Base-by-base conservation (phyloP, 495 filamentous ascomycete genomes). In the Hypoxylon fragiforme region DNA sequence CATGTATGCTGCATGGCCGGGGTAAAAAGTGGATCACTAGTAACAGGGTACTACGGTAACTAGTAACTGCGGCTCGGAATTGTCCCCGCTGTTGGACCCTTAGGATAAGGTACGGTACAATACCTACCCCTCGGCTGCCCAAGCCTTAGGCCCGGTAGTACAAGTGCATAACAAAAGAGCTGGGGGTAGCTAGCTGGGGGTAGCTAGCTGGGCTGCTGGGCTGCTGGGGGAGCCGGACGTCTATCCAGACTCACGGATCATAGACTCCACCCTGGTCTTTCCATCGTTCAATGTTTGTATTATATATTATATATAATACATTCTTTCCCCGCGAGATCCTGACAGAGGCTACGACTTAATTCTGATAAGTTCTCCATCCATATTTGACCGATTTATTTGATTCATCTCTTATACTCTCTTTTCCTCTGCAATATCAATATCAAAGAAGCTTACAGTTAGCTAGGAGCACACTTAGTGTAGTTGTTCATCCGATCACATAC, bases 31-130 rank as follows among this genome's bases (percentile, higher is more conserved):
- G 55, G 55, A 19, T 38, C 19, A 1, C 15, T n/a, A n/a, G n/a
- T n/a, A n/a, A n/a, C n/a, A n/a, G n/a, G n/a, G 28, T n/a, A n/a
- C 7, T 34, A 20, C 46, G 21, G 16, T 12, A 34, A 14, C 28
- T 19, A 21, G 19, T n/a, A n/a, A n/a, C n/a, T n/a, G n/a, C 57
- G 57, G 57, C 45, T 60, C 57, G 57, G 57, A 54, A 51, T 43
- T 34, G n/a, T 50, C 36, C 50, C 51, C 57, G 51, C 51, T 51
- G 26, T 45, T 40, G 51, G 31, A 36, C 40, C 46, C 50, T 51
- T 55, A 14, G 26, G n/a, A 41, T 28, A n/a, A n/a, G n/a, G n/a
- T n/a, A n/a, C n/a, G n/a, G n/a, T n/a, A n/a, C n/a, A n/a, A n/a
- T n/a, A n/a, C n/a, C n/a, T n/a, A n/a, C n/a, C n/a, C n/a, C n/a